phyloP scores from a whole-genome alignment of 2,329 filamentous ascomycete species.

The Setomelanomma holmii region DNA sequence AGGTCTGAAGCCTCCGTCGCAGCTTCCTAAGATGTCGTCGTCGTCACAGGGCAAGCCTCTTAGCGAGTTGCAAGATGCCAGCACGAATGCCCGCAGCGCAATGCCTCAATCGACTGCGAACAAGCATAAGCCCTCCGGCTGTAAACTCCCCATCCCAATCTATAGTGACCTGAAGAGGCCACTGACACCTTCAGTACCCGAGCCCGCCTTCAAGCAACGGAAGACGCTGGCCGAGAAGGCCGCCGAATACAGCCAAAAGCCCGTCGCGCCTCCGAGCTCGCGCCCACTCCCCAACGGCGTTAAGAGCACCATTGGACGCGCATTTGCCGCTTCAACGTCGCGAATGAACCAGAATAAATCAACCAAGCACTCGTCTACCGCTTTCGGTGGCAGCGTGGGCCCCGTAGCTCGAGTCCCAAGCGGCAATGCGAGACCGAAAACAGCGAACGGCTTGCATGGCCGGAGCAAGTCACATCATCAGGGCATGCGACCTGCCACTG shows the following conservation, averaged over 20 bases:
- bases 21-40: conserved; percentile 30
- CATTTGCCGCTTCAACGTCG: conserved; percentile 46
- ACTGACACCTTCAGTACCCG: conserved; percentile 48
- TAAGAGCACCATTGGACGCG: conserved; percentile 56
- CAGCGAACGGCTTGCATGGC: conserved; percentile 54
- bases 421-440: conserved; percentile 56
- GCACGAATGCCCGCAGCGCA: conserved; percentile 60
- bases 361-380: conserved; percentile 52
- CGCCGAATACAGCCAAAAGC: conserved; percentile 55
- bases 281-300: conserved; percentile 51
- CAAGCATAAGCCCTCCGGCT: conserved; percentile 61
- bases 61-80: conserved; percentile 59
- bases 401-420: conserved; percentile 55
- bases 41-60: conserved; percentile 46
- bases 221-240: conserved; percentile 59
- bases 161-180: conserved; percentile 12
- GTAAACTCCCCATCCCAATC: conserved; percentile 42
- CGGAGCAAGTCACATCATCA: conserved; percentile 56
- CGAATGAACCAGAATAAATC: conserved; percentile 53
- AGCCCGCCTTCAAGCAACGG: conserved; percentile 56
- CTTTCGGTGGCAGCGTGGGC: conserved; percentile 63
- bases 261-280: conserved; percentile 51
- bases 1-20: conserved; percentile 39
- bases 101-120: conserved; percentile 57
- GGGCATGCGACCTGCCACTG: conserved; percentile 48